These are phyloP conservation scores for Hydrangea macrophylla DNA, from an alignment of 148 eudicot species.

Conservation along the genomic window DNA sequence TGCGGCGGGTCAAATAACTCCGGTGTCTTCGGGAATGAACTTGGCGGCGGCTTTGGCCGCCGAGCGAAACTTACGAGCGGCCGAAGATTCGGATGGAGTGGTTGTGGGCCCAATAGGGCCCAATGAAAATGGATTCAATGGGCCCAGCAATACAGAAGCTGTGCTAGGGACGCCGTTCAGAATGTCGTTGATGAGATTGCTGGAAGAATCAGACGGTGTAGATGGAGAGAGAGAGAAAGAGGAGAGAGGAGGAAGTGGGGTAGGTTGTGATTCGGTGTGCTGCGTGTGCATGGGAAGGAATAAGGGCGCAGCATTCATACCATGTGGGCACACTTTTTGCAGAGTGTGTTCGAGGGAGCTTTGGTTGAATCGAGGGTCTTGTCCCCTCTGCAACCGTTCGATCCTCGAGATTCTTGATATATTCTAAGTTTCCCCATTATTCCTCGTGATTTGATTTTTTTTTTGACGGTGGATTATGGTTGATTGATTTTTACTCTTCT, in stretches of 20 bases:
- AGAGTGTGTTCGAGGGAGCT: constrained; percentile 85
- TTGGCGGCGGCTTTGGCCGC: constrained; percentile 73
- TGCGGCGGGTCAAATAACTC: not conserved
- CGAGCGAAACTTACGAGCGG: constrained; percentile 49
- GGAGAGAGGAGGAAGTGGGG: not conserved
- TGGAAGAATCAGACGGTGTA: constrained; percentile 60
- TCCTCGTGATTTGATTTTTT: not conserved
- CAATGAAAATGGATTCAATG: not conserved
- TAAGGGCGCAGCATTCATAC: constrained; percentile 90
- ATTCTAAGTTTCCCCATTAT: constrained; percentile 20
- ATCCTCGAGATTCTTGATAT: constrained; percentile 81
- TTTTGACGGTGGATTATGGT: not conserved
- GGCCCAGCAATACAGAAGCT: not conserved
- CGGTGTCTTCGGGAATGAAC: constrained; percentile 44
- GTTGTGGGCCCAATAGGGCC: constrained; percentile 14
- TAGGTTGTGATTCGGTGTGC: constrained; percentile 53
- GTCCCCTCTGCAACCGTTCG: constrained; percentile 86
- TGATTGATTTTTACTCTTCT: not conserved
- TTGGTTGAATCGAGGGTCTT: constrained; percentile 77
- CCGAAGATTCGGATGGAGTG: constrained; percentile 18
- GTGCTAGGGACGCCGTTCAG: constrained; percentile 46
- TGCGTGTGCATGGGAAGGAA: constrained; percentile 98
- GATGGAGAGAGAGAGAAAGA: constrained; percentile 25
- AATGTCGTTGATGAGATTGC: constrained; percentile 76
- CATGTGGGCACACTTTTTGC: constrained; percentile 97